phyloP scores from a whole-genome alignment of 164 flowering plant species.

The Liquidambar formosana region DNA sequence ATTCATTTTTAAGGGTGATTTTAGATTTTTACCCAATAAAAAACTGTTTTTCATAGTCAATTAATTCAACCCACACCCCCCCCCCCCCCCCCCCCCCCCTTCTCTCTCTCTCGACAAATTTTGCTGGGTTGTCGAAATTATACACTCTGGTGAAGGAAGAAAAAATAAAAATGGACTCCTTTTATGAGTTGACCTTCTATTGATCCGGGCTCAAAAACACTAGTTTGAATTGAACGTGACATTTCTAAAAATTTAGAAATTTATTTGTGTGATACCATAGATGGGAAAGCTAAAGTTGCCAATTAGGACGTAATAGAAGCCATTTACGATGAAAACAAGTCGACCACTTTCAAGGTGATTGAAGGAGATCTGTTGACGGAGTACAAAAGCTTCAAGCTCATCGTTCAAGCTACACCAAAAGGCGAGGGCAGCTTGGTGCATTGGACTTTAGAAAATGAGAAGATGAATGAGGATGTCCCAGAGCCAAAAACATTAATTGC shows the following conservation, averaged over 20 bases:
- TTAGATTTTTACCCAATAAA: no score
- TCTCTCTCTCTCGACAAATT: no score
- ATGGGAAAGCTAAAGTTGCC: constrained; percentile 14
- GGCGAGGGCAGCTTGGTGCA: constrained; percentile 31
- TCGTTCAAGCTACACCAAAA: constrained; percentile 12
- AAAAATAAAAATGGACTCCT: no score
- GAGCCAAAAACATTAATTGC: constrained; percentile 25
- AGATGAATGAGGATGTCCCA: constrained; percentile 20
- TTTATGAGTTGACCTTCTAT: no score
- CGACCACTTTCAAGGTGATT: constrained; percentile 18
- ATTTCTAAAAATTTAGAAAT: neutral
- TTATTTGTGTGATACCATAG: neutral
- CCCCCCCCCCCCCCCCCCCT: no score
- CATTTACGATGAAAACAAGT: constrained; percentile 27
- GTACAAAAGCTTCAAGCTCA: constrained; percentile 20
- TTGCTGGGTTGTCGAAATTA: no score
- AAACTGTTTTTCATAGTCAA: no score
- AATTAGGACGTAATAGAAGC: constrained; percentile 23
- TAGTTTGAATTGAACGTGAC: neutral
- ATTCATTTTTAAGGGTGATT: no score
- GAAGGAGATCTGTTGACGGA: constrained; percentile 29
- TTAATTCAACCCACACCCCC: no score
- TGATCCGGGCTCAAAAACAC: no score
- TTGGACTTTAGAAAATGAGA: constrained; percentile 46
- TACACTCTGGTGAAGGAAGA: no score